Evolutionary conservation across 2,329 filamentous ascomycete genomes (phyloP).

Genomic region (Microcyclosporella mali): DNA sequence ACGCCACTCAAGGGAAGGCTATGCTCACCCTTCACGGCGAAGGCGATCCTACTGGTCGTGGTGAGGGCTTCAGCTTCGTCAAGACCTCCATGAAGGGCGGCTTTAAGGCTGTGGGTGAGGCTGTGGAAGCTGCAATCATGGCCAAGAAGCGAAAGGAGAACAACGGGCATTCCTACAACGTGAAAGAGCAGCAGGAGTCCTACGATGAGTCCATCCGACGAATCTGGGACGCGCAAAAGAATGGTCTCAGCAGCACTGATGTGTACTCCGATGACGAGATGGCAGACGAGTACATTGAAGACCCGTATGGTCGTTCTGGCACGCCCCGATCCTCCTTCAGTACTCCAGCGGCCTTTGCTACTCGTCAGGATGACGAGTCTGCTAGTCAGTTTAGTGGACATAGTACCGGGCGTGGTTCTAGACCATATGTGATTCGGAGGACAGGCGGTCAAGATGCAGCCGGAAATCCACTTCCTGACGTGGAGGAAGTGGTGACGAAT

Average conservation of each 20-base stretch:
- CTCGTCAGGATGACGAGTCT: constrained; percentile 71
- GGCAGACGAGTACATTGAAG: constrained; percentile 52
- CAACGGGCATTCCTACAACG: constrained; percentile 94
- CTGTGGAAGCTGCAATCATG: constrained; percentile 78
- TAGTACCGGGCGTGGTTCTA: constrained; percentile 48
- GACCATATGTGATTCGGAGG: constrained; percentile 67
- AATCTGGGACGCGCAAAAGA: constrained; percentile 86
- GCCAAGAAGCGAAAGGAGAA: constrained; percentile 62
- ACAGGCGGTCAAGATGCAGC: constrained; percentile 54
- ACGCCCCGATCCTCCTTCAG: constrained; percentile 63
- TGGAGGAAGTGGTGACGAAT: constrained; percentile 44
- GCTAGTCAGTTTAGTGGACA: constrained; percentile 45
- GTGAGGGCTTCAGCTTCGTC: constrained; percentile 93
- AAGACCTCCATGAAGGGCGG: constrained; percentile 98
- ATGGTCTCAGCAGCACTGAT: constrained; percentile 65
- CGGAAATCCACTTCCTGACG: constrained; percentile 44
- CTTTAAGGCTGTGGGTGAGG: constrained; percentile 84
- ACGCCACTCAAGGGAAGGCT: constrained; percentile 88
- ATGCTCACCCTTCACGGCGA: constrained; percentile 95
- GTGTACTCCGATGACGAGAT: constrained; percentile 70
- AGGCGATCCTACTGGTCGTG: constrained; percentile 88
- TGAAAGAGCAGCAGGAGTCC: constrained; percentile 84
- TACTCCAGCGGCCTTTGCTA: constrained; percentile 49
- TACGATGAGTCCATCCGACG: constrained; percentile 87
- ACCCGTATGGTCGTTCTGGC: constrained; percentile 40